Evolutionary conservation across 441 rosid species (phyloP).

Genomic region (Cnidoscolus chayamansa): DNA sequence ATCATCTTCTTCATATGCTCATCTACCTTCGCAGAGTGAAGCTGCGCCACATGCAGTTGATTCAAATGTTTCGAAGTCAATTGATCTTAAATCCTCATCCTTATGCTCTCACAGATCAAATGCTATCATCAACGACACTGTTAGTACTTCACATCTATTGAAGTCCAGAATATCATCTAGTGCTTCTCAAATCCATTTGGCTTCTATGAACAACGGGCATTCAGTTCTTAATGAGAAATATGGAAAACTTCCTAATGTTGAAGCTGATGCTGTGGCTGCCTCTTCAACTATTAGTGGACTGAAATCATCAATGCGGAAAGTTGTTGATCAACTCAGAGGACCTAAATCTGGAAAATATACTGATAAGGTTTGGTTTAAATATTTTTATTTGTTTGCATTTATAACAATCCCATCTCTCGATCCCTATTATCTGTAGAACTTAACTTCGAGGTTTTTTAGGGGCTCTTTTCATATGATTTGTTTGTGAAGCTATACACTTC

Average conservation of each 20-base stretch:
- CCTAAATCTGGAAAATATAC: constrained; percentile 57
- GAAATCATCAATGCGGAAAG: constrained; percentile 66
- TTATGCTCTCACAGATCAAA: constrained; percentile 28
- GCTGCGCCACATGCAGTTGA: background rate
- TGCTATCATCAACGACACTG: constrained; percentile 23
- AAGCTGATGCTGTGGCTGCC: constrained; percentile 31
- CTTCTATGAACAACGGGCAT: constrained; percentile 27
- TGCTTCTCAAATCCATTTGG: constrained; percentile 32
- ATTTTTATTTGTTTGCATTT: constrained; percentile 7
- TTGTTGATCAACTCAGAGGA: constrained; percentile 69
- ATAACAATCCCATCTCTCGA: constrained; percentile 3
- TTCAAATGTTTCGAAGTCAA: constrained; percentile 15
- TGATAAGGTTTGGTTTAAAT: constrained; percentile 53
- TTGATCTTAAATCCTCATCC: constrained; percentile 23
- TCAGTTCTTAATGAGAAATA: constrained; percentile 35
- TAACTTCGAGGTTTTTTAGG: constrained; percentile 41
- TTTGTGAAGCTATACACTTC: constrained; percentile 67
- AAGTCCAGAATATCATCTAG: constrained; percentile 30
- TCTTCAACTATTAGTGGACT: constrained; percentile 45
- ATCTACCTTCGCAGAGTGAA: background rate
- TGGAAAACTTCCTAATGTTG: constrained; percentile 38
- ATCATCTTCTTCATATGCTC: background rate
- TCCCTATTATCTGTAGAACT: constrained; percentile 7
- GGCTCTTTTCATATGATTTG: constrained; percentile 62
- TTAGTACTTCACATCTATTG: constrained; percentile 24